Base-by-base conservation (phyloP, 2,329 filamentous ascomycete species). In the Penicillium sp. region DNA sequence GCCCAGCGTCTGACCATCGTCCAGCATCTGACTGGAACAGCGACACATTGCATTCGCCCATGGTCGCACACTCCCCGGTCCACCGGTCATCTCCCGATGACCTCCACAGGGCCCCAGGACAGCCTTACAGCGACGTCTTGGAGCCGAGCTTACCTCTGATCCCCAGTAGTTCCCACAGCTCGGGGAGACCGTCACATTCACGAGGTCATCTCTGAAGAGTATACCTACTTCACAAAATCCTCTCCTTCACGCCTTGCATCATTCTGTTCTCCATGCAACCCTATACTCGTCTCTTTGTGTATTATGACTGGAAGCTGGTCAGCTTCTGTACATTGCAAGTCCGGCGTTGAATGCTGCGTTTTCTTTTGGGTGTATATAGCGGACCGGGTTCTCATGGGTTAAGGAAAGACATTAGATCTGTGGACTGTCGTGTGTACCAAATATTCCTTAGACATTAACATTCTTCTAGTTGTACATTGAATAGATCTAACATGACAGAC, bases 91-190 rank as follows among this genome's bases (percentile, higher is more conserved):
- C 25, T 4, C 25, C 11, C 11, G 25, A 27, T n/a, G 6, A 47
- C 7, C 8, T 38, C 13, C 18, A 19, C 2, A 20, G 26, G 28
- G 27, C 32, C 9, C 34, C 40, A 3, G 25, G 36, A 16, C 45
- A 38, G 7, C 39, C 47, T 11, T 41, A 41, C 3, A 28, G 43
- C 20, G 42, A 45, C 13, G 39, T 43, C 1, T 35, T 47, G 23
- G 41, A 47, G 32, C 44, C 44, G 17, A 47, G 40, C 14, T 15
- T 40, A 4, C 44, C 47, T 14, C 35, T 41, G 33, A 48, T 48
- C 16, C 41, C 45, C 2, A 41, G 25, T 21, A 43, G 41, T 31
- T 41, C 40, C 8, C 31, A 45, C 25, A 39, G 21, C 29, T 36
- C 29, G 17, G 37, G 33, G 26, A 32, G 41, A 25, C 27, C 36